Base-by-base conservation (phyloP, 495 filamentous ascomycete species). In the Daldinia loculata region DNA sequence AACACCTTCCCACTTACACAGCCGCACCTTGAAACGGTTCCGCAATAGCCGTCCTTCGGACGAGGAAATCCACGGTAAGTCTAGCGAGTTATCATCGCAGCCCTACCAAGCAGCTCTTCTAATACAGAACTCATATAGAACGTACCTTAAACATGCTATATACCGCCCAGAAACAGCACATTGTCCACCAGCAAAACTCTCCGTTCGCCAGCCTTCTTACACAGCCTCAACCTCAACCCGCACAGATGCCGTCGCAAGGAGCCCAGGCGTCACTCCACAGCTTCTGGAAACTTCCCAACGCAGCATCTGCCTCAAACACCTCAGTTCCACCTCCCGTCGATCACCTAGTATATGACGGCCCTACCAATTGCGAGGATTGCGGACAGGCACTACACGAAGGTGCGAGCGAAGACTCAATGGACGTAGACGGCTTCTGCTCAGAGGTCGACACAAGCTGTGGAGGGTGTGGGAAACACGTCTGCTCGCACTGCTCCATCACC, bases 11-110 rank as follows among this genome's bases (percentile, higher is more conserved):
- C 78, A 82, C 36, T 70, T 84, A 0, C 77, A 65, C 34, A 80
- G 82, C 67, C 82, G 84, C 15, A 85, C 84, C 22, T 74, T 82
- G 75, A 85, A 85, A 76, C 82, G 84, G 30, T 80, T 82, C 55
- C 84, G 84, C 43, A 77, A 84, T 76, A 84, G 78, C 68, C 75
- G 84, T 11, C 84, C 84, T n/a, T 80, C 84, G 8, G 81, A 85
- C 43, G 67, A 76, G 12, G 77, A 83, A 62, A 79, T 85, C 15
- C 79, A 85, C 61, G 77, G 84, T 85, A 78, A 76, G 83, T 77
- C 56, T 32, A 69, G 56, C 61, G 32, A 58, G 14, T 69, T 61
- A 58, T 52, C 59, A 64, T 55, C 52, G 11, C 9, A 48, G 7
- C 9, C 7, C 61, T 51, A 15, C 19, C 55, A 17, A 69, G n/a